Evolutionary conservation across 495 filamentous ascomycete genomes (phyloP).

Genomic region (Neurospora pannonica): DNA sequence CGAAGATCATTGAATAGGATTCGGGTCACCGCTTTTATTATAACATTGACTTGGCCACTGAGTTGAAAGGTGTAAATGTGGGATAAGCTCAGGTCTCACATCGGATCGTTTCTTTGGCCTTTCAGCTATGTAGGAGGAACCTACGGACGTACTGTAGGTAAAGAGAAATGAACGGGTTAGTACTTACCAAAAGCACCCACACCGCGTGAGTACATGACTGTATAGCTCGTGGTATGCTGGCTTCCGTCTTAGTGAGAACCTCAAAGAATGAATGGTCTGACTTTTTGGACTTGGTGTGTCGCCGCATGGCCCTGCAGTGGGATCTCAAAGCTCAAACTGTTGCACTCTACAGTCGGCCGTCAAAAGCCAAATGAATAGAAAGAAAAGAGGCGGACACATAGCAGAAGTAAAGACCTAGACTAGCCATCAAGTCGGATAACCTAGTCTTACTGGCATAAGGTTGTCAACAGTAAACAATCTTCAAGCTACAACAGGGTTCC

Average conservation of each 20-base stretch:
- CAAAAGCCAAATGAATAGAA: too few species aligned
- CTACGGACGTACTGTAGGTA: background rate
- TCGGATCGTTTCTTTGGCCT: background rate
- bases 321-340: too few species aligned
- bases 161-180: background rate
- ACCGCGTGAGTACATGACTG: background rate
- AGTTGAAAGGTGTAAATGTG: background rate
- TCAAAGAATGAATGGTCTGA: too few species aligned
- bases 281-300: too few species aligned
- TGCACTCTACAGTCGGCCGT: too few species aligned
- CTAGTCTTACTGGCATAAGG: too few species aligned
- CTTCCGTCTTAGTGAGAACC: background rate
- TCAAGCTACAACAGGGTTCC: too few species aligned
- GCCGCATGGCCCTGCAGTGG: too few species aligned
- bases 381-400: too few species aligned
- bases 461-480: too few species aligned
- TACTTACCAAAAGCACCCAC: background rate
- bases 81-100: background rate
- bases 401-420: too few species aligned
- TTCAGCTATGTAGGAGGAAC: background rate
- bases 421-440: too few species aligned
- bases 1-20: background rate
- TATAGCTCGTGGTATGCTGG: background rate
- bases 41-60: background rate
- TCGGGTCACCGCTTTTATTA: background rate